A percentile compares a stretch with the other conserved stretches of the same genome.
These are phyloP conservation scores for Solanum dulcamara DNA, from an alignment of 257 asterid genomes.

Conservation along the genomic window DNA sequence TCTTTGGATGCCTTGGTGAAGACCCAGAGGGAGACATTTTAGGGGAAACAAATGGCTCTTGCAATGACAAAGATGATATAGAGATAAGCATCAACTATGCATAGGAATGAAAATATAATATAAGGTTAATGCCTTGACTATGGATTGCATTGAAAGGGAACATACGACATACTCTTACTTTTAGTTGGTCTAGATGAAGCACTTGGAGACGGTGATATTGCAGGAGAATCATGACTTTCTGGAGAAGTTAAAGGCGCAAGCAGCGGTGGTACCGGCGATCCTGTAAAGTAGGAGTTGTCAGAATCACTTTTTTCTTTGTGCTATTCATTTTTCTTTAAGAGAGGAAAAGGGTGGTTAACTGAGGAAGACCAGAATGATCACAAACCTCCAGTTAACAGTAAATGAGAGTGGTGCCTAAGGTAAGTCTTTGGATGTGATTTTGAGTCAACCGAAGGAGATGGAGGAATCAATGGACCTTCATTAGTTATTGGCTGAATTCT, in stretches of 20 bases:
- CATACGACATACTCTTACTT: constrained; percentile 18
- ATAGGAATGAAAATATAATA: constrained; percentile 3
- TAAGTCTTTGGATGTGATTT: constrained; percentile 21
- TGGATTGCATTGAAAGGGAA: constrained; percentile 1
- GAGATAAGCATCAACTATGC: constrained; percentile 14
- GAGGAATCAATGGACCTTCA: neutral
- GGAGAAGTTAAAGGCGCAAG: constrained; percentile 20
- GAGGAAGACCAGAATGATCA: neutral
- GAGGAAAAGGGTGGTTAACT: neutral
- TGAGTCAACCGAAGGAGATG: constrained; percentile 15
- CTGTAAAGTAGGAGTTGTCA: constrained; percentile 18
- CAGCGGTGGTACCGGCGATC: constrained; percentile 20
- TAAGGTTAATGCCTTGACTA: neutral
- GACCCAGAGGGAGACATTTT: constrained; percentile 37
- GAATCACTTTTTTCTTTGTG: neutral
- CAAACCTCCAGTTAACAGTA: constrained; percentile 24
- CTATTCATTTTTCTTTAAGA: neutral
- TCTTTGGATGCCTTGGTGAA: constrained; percentile 34
- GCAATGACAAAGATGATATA: constrained; percentile 17
- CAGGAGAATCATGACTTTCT: constrained; percentile 21
- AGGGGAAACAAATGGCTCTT: constrained; percentile 50
- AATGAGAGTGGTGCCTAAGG: constrained; percentile 15
- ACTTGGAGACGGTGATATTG: constrained; percentile 29
- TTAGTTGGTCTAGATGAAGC: constrained; percentile 26
- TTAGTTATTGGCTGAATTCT: neutral